Base-by-base conservation (phyloP, 148 eudicot genomes). In the Vaccinium macrocarpon region DNA sequence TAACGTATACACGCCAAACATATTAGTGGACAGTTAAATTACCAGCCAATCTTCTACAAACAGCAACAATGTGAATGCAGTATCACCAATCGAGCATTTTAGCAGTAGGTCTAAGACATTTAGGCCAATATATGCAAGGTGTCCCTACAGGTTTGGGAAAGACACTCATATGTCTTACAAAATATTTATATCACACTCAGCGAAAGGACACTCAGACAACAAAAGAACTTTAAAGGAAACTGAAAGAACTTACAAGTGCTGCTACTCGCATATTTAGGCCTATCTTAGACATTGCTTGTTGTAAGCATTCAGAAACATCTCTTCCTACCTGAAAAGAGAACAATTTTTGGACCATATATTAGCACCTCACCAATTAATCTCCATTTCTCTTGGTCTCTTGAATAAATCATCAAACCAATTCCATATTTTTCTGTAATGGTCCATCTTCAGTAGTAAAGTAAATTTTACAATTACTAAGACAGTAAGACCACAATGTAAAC, bases 251-350 rank as follows among this genome's bases (percentile, higher is more conserved):
- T 90, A 96, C 98, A 87, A 96, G 86, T 35, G 88, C 92, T 83
- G 92, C 88, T 56, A 96, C 94, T 51, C 86, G 89, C 93, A 93
- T 91, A 91, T 92, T 85, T 32, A 96, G 87, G 81, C 94, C 95
- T 71, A 83, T 91, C 82, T 88, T 92, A 70, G 88, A 84, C 78
- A 96, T 85, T 78, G 98, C 94, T 85, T 86, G 85, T 77, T 91
- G 93, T 84, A 96, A 85, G 82, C 89, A 87, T 79, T 88, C 91
- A 83, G 96, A 83, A 83, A 94, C 95, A 92, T 96, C 95, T 86
- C 84, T 90, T 56, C 93, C 98, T 48, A 92, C 90, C 98, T 96
- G 91, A 79, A 18, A 81, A 50, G 23, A 90, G 21, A 64, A 76
- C 51, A 55, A 29, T 10, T 53, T 55, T 57, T 35, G 19, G 46